Evolutionary conservation across 305 asterid species (phyloP), one percentile per base, ranked within the genome.

Genomic region (Fraxinus platypoda): DNA sequence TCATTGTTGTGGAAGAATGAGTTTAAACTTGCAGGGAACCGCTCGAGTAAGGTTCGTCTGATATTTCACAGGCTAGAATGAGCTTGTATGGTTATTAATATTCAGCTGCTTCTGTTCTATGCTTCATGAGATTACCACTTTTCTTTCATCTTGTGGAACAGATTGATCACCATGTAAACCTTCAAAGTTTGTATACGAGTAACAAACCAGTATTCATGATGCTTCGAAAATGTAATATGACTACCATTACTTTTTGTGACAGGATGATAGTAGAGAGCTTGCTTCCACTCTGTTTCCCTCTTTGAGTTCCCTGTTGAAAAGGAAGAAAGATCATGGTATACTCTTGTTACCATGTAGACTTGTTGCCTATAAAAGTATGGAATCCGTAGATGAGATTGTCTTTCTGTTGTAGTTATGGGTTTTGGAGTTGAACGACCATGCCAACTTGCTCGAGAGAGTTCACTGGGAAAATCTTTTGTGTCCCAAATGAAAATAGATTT

Each of bases 181-280:
- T 77, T 70, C 3, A 19, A 37, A 49, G 62, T 49, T 49, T 49
- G 62, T 49, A 49, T 15, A 17, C 2, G 59, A 49, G 59, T 13
- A 49, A 49, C 59, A 49, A 49, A 49, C 59, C 59, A 49, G 62
- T 49, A 15, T 49, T 17, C 62, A 49, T 17, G 62, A 49, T 4
- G 62, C 62, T 49, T 49, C 23, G 23, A 49, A 49, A 49, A 49
- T 49, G 62, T 15, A 49, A 49, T 49, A 49, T 49, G 62, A 49
- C 62, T 17, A 4, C 62, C 62, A 49, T 49, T 49, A 49, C 62
- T 2, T 83, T 83, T 62, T 28, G 80, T 80, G 83, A 74, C 95
- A 96, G 99, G 99, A 96, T 85, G 91, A 89, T 83, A 94, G 99
- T 91, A 90, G 99, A 88, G 94, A 90, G 89, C 89, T 90, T 76